Base-by-base conservation (phyloP, 2,329 filamentous ascomycete species). In the Sordariomycetes sp. region DNA sequence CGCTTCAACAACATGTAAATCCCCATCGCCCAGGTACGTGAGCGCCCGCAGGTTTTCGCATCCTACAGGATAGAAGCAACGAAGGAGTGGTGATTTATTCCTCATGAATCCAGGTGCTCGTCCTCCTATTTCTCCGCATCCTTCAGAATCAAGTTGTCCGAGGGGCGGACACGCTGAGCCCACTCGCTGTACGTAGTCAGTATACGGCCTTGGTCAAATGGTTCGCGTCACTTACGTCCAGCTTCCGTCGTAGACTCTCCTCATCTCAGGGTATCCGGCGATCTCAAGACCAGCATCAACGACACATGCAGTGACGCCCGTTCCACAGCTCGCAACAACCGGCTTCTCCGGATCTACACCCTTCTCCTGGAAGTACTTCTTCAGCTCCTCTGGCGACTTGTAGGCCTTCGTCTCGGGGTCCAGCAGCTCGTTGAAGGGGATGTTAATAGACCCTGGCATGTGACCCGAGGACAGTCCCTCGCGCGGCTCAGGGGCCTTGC, bases 161-260 rank as follows among this genome's bases (percentile, higher is more conserved):
- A 65, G 17, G 74, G 66, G 38, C 65, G 65, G 26, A 79, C 75
- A 36, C 77, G 64, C 49, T 82, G 78, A 24, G 78, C 79, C 76
- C 78, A 83, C 60, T 79, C 75, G 17, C 75, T 79, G 37, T 39
- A 37, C 21, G 26, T 20, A 35, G 50, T 62, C 48, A 59, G 53
- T 21, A 23, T n/a, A n/a, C n/a, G n/a, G n/a, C n/a, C n/a, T n/a
- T n/a, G n/a, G n/a, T n/a, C n/a, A n/a, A n/a, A n/a, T n/a, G n/a
- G n/a, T n/a, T n/a, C n/a, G n/a, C n/a, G n/a, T 9, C 8, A 81
- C 84, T 78, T 68, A 94, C 73, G 92, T 96, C 92, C 92, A 98
- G 58, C 88, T 94, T 31, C 92, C 92, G 56, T 98, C 92, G 50
- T 98, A 98, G 16, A 98, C 69, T 51, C 73, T 79, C 45, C 85